Evolutionary conservation across 2,329 filamentous ascomycete species (phyloP).

Genomic region (Neonectria coccinea): DNA sequence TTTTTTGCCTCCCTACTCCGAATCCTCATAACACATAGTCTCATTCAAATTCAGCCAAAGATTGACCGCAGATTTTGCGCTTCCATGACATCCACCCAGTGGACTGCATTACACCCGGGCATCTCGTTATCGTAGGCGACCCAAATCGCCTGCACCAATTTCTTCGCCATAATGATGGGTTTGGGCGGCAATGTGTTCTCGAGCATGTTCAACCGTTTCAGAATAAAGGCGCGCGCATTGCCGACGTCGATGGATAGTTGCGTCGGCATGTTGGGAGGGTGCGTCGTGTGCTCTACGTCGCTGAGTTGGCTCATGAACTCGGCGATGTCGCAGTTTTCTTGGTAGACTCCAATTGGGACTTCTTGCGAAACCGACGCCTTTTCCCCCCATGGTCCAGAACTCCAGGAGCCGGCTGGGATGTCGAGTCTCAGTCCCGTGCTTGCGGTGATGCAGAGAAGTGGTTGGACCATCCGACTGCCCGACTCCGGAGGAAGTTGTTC

Average conservation of each 20-base stretch:
- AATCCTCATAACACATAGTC: neutral
- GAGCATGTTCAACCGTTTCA: slow-evolving; percentile 52
- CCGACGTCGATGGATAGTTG: slow-evolving; percentile 52
- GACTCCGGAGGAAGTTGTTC: slow-evolving; percentile 51
- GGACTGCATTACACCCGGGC: slow-evolving; percentile 49
- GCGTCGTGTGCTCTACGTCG: slow-evolving; percentile 18
- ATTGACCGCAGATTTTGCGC: slow-evolving; percentile 48
- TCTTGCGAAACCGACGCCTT: slow-evolving; percentile 6
- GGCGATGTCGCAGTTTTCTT: slow-evolving; percentile 21
- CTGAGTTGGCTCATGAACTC: slow-evolving; percentile 27
- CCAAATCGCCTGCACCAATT: slow-evolving; percentile 56
- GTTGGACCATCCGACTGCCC: slow-evolving; percentile 52
- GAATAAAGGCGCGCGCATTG: slow-evolving; percentile 54
- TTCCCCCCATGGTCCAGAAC: neutral
- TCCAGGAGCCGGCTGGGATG: slow-evolving; percentile 21
- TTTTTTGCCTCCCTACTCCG: neutral
- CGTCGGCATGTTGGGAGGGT: slow-evolving; percentile 34
- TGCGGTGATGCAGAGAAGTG: slow-evolving; percentile 52
- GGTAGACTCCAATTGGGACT: slow-evolving; percentile 9
- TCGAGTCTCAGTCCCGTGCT: slow-evolving; percentile 50
- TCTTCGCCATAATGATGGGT: slow-evolving; percentile 55
- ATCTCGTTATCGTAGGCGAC: slow-evolving; percentile 54
- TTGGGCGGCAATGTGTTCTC: slow-evolving; percentile 56
- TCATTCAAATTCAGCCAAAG: slow-evolving; percentile 46
- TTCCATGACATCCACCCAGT: slow-evolving; percentile 60